These are phyloP conservation scores for Areca catechu DNA, from an alignment of 176 grass and related monocot species.

Conservation along the genomic window DNA sequence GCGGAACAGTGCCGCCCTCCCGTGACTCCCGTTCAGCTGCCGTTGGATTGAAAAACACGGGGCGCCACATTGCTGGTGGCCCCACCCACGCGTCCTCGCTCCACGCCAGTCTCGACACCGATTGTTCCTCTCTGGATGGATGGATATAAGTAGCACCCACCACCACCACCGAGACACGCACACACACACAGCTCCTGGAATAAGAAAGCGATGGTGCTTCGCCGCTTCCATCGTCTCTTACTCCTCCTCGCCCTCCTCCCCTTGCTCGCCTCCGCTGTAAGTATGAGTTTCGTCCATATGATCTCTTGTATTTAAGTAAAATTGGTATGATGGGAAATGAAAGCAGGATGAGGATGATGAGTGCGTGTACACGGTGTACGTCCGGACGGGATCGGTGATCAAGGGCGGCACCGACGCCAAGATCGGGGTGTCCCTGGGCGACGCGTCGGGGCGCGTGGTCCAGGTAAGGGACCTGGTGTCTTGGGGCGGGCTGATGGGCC, in stretches of 20 bases:
- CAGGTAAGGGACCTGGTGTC: constrained; percentile 13
- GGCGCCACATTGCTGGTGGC: no score
- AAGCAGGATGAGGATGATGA: constrained; percentile 3
- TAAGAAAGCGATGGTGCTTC: not conserved
- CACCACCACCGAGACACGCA: no score
- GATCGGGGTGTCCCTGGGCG: constrained; percentile 25
- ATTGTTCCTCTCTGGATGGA: no score
- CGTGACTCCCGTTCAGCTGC: no score
- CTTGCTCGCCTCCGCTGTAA: not conserved
- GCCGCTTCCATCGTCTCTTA: not conserved
- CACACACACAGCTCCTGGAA: not conserved
- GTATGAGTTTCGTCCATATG: no score
- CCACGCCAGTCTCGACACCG: no score
- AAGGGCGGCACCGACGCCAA: constrained; percentile 23
- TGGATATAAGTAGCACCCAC: no score
- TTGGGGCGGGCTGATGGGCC: constrained; percentile 28
- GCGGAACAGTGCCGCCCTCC: no score
- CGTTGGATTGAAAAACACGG: no score
- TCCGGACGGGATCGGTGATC: constrained; percentile 18
- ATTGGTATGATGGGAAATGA: no score
- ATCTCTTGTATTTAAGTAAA: no score
- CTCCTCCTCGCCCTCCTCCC: not conserved
- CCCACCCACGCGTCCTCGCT: no score
- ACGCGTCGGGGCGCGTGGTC: constrained; percentile 11
- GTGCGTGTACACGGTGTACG: constrained; percentile 35